Evolutionary conservation across 352 stramenopile genomes (phyloP).

Genomic region (Elongisporangium prolatum): DNA sequence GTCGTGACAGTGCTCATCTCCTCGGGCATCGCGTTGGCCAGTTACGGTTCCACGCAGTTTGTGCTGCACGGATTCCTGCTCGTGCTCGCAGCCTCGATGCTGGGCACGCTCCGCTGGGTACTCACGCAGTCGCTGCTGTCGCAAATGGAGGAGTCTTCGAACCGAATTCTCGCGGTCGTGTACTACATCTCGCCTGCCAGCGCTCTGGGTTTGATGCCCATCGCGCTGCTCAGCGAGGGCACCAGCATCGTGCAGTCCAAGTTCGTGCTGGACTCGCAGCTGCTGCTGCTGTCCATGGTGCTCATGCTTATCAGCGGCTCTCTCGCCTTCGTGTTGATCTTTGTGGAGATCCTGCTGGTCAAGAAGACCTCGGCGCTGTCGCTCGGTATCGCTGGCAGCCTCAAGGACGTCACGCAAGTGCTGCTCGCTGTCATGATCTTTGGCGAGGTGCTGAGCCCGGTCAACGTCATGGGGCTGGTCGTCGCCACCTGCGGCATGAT

Average conservation of each 20-base stretch:
- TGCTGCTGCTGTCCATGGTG: slow-evolving; percentile 44
- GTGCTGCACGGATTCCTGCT: slow-evolving; percentile 63
- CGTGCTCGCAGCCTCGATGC: slow-evolving; percentile 62
- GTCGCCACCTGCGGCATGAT: slow-evolving; percentile 72
- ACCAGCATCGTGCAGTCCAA: slow-evolving; percentile 42
- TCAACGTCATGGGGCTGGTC: slow-evolving; percentile 68
- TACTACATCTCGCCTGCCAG: slow-evolving; percentile 81
- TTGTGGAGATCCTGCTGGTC: slow-evolving; percentile 76
- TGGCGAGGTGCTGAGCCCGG: slow-evolving; percentile 45
- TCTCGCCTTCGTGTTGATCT: slow-evolving; percentile 75
- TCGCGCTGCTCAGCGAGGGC: slow-evolving; percentile 54
- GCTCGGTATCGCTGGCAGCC: slow-evolving; percentile 69
- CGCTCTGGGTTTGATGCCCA: slow-evolving; percentile 61
- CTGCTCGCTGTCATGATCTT: slow-evolving; percentile 76
- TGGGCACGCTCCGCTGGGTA: slow-evolving; percentile 74
- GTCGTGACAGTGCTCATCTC: slow-evolving; percentile 65
- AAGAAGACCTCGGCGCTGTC: slow-evolving; percentile 82
- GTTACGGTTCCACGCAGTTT: slow-evolving; percentile 75
- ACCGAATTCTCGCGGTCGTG: slow-evolving; percentile 74
- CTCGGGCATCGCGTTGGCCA: slow-evolving; percentile 63
- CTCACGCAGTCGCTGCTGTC: slow-evolving; percentile 80
- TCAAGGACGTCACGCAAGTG: slow-evolving; percentile 82
- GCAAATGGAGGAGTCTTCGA: slow-evolving; percentile 45
- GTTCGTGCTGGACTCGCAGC: slow-evolving; percentile 41
- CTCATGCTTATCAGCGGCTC: slow-evolving; percentile 70